A percentile compares a stretch with the other conserved stretches of the same genome.
Evolutionary conservation across 495 filamentous ascomycete genomes (phyloP).

Genomic region (Diplogelasinospora grovesii): DNA sequence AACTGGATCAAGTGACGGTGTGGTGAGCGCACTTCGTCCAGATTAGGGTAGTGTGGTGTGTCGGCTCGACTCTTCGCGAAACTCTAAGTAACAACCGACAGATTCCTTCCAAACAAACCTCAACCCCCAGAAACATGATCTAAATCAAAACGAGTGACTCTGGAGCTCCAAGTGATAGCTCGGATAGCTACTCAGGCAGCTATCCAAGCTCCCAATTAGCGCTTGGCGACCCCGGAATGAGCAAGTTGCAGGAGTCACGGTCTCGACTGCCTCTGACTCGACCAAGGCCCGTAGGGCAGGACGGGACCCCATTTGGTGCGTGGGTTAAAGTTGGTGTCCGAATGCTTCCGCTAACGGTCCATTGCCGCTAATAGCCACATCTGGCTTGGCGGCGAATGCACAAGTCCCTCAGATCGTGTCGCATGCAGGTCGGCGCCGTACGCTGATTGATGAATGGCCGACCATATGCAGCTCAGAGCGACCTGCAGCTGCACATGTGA

Average conservation of each 20-base stretch:
- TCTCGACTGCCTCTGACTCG: no score
- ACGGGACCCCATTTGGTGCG: background rate
- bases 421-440: slow-evolving; percentile 16
- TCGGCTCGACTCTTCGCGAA: no score
- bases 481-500: slow-evolving; percentile 33
- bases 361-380: slow-evolving; percentile 12
- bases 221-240: no score
- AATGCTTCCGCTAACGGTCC: slow-evolving; percentile 2
- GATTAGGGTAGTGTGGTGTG: slow-evolving; percentile 9
- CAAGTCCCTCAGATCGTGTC: slow-evolving; percentile 17
- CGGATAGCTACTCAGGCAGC: no score
- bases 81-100: background rate
- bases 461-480: slow-evolving; percentile 20
- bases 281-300: slow-evolving; percentile 2
- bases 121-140: background rate
- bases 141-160: background rate
- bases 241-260: no score
- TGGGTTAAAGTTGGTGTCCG: background rate
- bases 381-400: slow-evolving; percentile 10
- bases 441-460: slow-evolving; percentile 23
- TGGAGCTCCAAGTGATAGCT: background rate
- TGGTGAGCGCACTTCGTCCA: slow-evolving; percentile 19
- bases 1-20: slow-evolving; percentile 28
- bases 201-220: no score
- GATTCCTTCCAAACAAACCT: background rate